A percentile compares a stretch with the other conserved stretches of the same genome.
Conservation (phyloP, 2,329 filamentous ascomycete genomes). For the Boeremia exigua region DNA sequence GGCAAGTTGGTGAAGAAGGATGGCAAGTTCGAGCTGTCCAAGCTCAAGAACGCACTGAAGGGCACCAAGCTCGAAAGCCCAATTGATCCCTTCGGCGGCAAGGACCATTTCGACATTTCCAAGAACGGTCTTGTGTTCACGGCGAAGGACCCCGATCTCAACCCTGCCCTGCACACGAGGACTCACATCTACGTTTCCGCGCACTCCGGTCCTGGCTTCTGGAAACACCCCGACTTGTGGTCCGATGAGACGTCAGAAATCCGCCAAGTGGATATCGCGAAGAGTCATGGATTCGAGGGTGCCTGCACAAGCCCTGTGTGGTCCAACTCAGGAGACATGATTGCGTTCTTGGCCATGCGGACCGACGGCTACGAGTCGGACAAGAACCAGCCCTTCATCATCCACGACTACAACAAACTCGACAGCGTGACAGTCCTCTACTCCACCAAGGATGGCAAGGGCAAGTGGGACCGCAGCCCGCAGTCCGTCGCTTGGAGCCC, state of each 20-base stretch:
- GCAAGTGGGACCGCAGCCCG: conserved; percentile 64
- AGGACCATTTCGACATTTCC: conserved; percentile 80
- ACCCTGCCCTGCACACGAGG: conserved; percentile 78
- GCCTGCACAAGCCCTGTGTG: conserved; percentile 73
- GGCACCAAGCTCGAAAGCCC: conserved; percentile 68
- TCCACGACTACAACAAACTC: conserved; percentile 67
- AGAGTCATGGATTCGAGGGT: conserved; percentile 66
- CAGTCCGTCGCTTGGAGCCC: conserved; percentile 57
- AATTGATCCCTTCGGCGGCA: conserved; percentile 78
- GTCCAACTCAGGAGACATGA: conserved; percentile 71
- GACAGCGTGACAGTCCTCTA: conserved; percentile 58
- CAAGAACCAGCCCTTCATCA: conserved; percentile 70
- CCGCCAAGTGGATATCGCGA: conserved; percentile 59
- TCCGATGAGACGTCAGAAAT: conserved; percentile 41
- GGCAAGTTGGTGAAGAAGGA: conserved; percentile 58
- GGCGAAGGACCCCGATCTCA: conserved; percentile 73
- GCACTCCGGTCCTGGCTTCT: conserved; percentile 65
- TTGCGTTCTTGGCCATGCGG: conserved; percentile 82
- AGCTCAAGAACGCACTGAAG: conserved; percentile 69
- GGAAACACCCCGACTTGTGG: conserved; percentile 25
- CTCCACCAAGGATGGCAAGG: conserved; percentile 66
- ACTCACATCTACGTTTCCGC: conserved; percentile 76
- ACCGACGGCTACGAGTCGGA: conserved; percentile 81
- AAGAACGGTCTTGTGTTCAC: conserved; percentile 72
- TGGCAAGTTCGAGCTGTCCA: conserved; percentile 46